Conservation (phyloP, 108 stramenopile genomes). For the Fistulifera solaris region DNA sequence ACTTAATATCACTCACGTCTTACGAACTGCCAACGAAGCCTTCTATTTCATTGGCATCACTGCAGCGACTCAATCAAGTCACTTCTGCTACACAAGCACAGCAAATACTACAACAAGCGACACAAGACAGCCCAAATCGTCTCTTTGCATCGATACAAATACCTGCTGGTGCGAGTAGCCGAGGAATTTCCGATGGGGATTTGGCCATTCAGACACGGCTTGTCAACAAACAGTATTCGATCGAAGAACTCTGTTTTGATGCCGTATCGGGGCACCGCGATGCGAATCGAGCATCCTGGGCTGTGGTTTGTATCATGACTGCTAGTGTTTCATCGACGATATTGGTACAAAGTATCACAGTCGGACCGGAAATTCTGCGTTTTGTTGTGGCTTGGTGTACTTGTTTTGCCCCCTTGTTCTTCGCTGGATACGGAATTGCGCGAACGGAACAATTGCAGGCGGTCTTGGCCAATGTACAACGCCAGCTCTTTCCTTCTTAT, state of each 20-base stretch:
- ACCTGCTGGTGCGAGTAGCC: constrained; percentile 47
- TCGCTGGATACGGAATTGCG: constrained; percentile 79
- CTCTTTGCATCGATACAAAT: constrained; percentile 49
- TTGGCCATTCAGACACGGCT: constrained; percentile 71
- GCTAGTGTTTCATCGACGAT: constrained; percentile 50
- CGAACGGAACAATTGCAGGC: constrained; percentile 52
- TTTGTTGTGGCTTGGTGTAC: constrained; percentile 68
- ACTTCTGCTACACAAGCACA: no score
- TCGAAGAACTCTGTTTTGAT: constrained; percentile 51
- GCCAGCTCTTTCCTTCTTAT: constrained; percentile 65
- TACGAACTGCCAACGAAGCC: no score
- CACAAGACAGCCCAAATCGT: not conserved
- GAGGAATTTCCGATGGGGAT: constrained; percentile 74
- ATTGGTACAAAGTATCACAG: constrained; percentile 46
- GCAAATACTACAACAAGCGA: constrained; percentile 8
- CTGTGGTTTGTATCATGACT: constrained; percentile 47
- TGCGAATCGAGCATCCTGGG: constrained; percentile 63
- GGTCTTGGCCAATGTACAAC: constrained; percentile 53
- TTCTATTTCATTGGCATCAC: no score
- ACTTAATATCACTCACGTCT: no score
- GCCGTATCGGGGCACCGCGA: constrained; percentile 75
- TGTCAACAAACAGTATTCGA: constrained; percentile 62
- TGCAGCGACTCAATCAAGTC: no score
- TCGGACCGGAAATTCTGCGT: constrained; percentile 71
- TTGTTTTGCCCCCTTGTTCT: constrained; percentile 60